Percentiles rank a stretch among this genome's conserved stretches.
Evolutionary conservation across 2,329 filamentous ascomycete genomes (phyloP).

Genomic region (Aspergillus pseudonomiae): DNA sequence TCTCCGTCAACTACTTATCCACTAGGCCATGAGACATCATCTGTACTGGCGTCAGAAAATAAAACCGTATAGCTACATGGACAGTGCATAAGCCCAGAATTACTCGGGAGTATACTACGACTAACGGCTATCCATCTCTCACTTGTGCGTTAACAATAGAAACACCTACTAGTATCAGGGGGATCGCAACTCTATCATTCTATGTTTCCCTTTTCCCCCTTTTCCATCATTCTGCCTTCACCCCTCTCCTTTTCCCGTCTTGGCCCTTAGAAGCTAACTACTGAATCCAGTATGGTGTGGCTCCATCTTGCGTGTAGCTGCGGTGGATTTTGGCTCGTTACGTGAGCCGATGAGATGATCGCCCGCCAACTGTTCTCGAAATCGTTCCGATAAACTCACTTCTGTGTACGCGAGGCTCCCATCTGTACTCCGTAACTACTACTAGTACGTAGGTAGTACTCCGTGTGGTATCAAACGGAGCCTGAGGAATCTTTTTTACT

Average conservation of each 20-base stretch:
- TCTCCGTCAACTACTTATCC: not conserved
- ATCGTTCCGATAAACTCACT: constrained; percentile 9
- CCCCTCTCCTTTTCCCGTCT: constrained; percentile 20
- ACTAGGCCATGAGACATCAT: not conserved
- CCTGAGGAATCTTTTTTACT: not conserved
- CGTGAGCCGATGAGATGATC: constrained; percentile 1
- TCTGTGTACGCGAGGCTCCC: not conserved
- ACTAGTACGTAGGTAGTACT: too few species aligned
- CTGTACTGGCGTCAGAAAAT: not conserved
- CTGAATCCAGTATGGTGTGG: constrained; percentile 17
- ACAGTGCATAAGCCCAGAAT: constrained; percentile 9
- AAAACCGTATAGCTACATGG: constrained; percentile 5
- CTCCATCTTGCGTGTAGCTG: constrained; percentile 18
- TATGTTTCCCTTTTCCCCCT: constrained; percentile 3
- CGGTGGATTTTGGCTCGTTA: not conserved
- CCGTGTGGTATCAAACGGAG: not conserved
- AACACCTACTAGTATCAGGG: not conserved
- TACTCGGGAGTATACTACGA: not conserved
- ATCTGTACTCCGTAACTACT: too few species aligned
- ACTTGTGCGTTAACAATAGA: not conserved
- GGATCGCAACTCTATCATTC: not conserved
- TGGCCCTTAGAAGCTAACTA: constrained; percentile 12
- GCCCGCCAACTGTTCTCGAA: constrained; percentile 11
- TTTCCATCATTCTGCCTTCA: constrained; percentile 4
- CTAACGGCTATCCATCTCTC: not conserved